Evolutionary conservation across 768 basidiomycete genomes (phyloP).

Genomic region (Collybia sordida): DNA sequence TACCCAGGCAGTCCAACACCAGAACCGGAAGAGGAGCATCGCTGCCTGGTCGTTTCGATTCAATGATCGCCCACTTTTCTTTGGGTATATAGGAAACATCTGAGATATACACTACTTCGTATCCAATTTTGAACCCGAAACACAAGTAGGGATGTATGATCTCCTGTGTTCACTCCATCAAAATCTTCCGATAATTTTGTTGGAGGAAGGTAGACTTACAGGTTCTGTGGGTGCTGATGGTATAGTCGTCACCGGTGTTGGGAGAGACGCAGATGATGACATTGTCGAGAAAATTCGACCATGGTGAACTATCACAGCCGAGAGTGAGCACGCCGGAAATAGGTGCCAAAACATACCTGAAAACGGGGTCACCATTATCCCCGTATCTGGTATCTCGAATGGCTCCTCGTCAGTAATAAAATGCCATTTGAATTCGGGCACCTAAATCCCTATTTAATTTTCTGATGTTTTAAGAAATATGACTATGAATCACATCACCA

Average conservation of each 20-base stretch:
- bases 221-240: conserved; percentile 35
- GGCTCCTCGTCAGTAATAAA: conserved; percentile 68
- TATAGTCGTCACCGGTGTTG: conserved; percentile 37
- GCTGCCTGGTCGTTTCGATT: conserved; percentile 16
- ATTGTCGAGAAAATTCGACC: conserved; percentile 58
- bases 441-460: conserved; percentile 37
- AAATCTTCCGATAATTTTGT: conserved; percentile 3
- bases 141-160: conserved; percentile 59
- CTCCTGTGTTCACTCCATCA: conserved; percentile 19
- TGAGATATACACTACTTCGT: conserved; percentile 72
- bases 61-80: conserved; percentile 58
- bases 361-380: conserved; percentile 65
- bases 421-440: conserved; percentile 83
- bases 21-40: conserved; percentile 47
- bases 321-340: conserved; percentile 7
- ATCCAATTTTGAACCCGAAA: conserved; percentile 69
- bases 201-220: conserved; percentile 24
- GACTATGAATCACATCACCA: conserved; percentile 52
- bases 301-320: conserved; percentile 57
- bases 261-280: conserved; percentile 35
- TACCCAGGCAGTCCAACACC: conserved; percentile 76
- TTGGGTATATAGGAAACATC: conserved; percentile 84
- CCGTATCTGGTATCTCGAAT: conserved; percentile 68
- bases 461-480: neutral
- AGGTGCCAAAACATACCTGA: conserved; percentile 40